Base-by-base conservation (phyloP, 2,329 filamentous ascomycete genomes). In the Diaporthe caulivora region DNA sequence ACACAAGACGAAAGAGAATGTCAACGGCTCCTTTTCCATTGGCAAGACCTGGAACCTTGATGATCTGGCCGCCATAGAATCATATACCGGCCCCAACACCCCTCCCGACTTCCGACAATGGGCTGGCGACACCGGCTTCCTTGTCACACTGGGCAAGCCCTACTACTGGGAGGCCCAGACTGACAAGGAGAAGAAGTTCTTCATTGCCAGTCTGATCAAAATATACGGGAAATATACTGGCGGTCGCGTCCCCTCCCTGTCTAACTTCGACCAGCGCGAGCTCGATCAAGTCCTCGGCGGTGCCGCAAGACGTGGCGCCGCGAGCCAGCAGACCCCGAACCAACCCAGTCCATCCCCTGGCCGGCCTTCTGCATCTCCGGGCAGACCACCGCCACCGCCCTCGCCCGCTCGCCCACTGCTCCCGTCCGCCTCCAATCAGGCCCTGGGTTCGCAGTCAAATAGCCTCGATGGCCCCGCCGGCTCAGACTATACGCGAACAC, bases 11-110 rank as follows among this genome's bases (percentile, higher is more conserved):
- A 93, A 97, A 78, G 97, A 99, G 85, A 99, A 99, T 82, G 88
- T 90, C 72, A 98, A 98, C 82, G 95, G 95, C 72, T 92, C 94
- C 31, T 99, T 98, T 83, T 98, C 96, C 26, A 98, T 99, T 77
- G 97, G 97, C 77, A 99, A 99, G 85, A 98, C 97, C 4, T 99
- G 97, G 97, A 94, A 95, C 81, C 89, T 99, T 77, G 96, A 98
- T 83, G 97, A 99, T 80, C 86, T 99, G 64, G 89, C 90, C 6
- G 88, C 90, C 58, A 94, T 99, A 77, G 93, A 97, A 81, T 97
- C 95, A 34, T 98, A 92, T 80, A 92, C 91, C 9, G 88, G 92
- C 55, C 82, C 90, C 26, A 84, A 86, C 81, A 80, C 89, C 87
- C 80, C 87, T 82, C 78, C 92, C 76, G 81, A 89, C 85, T 77